phyloP scores from a whole-genome alignment of 2,329 filamentous ascomycete genomes.

The Akanthomyces lecanii region DNA sequence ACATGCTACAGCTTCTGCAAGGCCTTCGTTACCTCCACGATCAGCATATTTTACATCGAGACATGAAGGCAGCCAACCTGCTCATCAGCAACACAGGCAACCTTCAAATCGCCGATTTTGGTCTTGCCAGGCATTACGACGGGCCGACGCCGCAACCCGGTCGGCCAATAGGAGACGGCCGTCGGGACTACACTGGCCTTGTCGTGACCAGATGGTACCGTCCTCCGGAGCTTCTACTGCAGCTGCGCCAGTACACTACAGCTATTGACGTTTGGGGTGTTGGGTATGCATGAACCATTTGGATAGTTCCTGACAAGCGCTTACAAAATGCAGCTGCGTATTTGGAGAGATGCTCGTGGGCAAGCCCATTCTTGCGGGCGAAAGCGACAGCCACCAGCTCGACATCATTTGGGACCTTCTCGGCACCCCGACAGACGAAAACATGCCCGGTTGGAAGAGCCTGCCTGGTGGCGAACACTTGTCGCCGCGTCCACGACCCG shows the following conservation, averaged over 20 bases:
- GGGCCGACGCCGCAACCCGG: slow-evolving; percentile 74
- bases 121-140: slow-evolving; percentile 88
- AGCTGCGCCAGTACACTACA: slow-evolving; percentile 87
- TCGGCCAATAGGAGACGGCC: slow-evolving; percentile 75
- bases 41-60: slow-evolving; percentile 83
- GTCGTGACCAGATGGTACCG: slow-evolving; percentile 98
- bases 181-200: slow-evolving; percentile 88
- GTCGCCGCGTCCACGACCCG: slow-evolving; percentile 54
- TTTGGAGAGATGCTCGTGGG: slow-evolving; percentile 97
- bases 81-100: slow-evolving; percentile 93
- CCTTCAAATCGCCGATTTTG: slow-evolving; percentile 95
- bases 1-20: slow-evolving; percentile 88
- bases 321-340: slow-evolving; percentile 64
- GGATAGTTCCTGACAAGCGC: slow-evolving; percentile 1
- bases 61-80: slow-evolving; percentile 98
- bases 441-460: slow-evolving; percentile 84
- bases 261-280: slow-evolving; percentile 99
- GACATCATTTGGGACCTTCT: slow-evolving; percentile 92
- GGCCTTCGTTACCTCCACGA: slow-evolving; percentile 88
- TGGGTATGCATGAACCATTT: slow-evolving; percentile 55
- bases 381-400: slow-evolving; percentile 83
- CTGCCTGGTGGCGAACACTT: slow-evolving; percentile 78
- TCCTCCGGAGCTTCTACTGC: slow-evolving; percentile 85
- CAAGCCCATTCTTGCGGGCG: slow-evolving; percentile 87
- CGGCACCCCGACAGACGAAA: slow-evolving; percentile 82